Base-by-base conservation (phyloP, 2,329 filamentous ascomycete genomes). In the Penicillium hordei region DNA sequence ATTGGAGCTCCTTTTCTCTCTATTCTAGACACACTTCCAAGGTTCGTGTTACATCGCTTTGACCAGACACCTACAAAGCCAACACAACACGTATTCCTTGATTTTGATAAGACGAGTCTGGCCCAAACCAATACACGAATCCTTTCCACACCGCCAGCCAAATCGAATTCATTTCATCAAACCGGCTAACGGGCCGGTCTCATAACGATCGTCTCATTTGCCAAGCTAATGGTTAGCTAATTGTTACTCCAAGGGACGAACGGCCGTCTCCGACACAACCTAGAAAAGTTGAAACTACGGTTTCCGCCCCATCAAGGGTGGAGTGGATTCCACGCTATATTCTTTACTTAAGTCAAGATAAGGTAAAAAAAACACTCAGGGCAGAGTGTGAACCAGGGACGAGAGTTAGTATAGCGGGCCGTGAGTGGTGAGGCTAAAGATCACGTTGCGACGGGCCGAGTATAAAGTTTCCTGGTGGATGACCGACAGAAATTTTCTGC, bases 401-500 rank as follows among this genome's bases (percentile, higher is more conserved):
- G 9, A 27, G 21, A 36, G 15, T 19, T 15, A 23, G 21, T 25
- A 42, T 12, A 10, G 40, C 38, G 55, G 54, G 43, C 54, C 54
- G 29, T 27, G 42, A 29, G 42, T n/a, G 38, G 43, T 40, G 39
- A 31, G 38, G 54, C 45, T 54, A 57, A 59, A 60, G 34, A 54
- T 61, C 60, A 60, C 52, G 58, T 59, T 64, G 50, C 54, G 34
- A 55, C 61, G 60, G 62, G 60, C 60, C 62, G 62, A 62, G 48
- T 55, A 58, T 58, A 61, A 59, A 52, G 50, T 62, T 62, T 40
- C 59, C 49, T 51, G 58, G 52, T 54, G 42, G 36, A 44, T 38
- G 54, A 42, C 34, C 29, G 59, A 57, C 58, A 65, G 64, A 66
- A 66, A 66, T 49, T 65, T 65, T 65, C 64, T 66, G 57, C 60